Conservation (phyloP, 2,329 filamentous ascomycete species). For the Chaetomium sp. region DNA sequence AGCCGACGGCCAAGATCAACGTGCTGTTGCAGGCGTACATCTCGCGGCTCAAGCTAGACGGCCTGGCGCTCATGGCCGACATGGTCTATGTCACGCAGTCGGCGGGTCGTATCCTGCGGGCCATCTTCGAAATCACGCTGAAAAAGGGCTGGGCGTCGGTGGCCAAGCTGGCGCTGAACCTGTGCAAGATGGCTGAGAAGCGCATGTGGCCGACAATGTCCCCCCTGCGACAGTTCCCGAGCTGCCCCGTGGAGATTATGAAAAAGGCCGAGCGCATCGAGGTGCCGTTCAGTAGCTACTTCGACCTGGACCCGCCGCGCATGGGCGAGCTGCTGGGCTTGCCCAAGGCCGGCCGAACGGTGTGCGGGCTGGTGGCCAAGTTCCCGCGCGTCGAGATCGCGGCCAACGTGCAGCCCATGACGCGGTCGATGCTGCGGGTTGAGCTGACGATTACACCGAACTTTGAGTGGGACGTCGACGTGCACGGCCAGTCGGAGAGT, state of each 20-base stretch:
- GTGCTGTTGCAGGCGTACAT: constrained; percentile 95
- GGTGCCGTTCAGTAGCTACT: constrained; percentile 88
- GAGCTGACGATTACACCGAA: constrained; percentile 89
- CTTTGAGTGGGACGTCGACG: constrained; percentile 87
- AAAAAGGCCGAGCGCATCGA: constrained; percentile 93
- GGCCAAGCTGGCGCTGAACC: constrained; percentile 81
- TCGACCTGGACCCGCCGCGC: constrained; percentile 89
- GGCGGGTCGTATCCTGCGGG: constrained; percentile 88
- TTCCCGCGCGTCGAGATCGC: constrained; percentile 91
- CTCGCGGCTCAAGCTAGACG: constrained; percentile 87
- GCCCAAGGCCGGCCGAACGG: constrained; percentile 77
- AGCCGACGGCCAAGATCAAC: constrained; percentile 96
- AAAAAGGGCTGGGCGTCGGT: constrained; percentile 96
- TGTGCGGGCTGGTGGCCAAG: constrained; percentile 81
- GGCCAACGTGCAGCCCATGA: constrained; percentile 90
- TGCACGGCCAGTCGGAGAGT: constrained; percentile 82
- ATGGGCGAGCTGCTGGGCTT: constrained; percentile 93
- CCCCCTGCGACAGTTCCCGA: constrained; percentile 81
- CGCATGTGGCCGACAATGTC: constrained; percentile 99
- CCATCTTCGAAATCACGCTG: constrained; percentile 94
- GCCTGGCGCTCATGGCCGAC: constrained; percentile 93
- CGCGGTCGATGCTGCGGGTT: constrained; percentile 82
- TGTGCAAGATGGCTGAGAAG: constrained; percentile 99
- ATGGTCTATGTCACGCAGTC: constrained; percentile 99
- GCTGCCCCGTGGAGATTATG: constrained; percentile 76